Percentiles rank a stretch among this genome's conserved stretches.
phyloP scores from a whole-genome alignment of 805 yeast genomes.

The Jamesozyma gamospora region DNA sequence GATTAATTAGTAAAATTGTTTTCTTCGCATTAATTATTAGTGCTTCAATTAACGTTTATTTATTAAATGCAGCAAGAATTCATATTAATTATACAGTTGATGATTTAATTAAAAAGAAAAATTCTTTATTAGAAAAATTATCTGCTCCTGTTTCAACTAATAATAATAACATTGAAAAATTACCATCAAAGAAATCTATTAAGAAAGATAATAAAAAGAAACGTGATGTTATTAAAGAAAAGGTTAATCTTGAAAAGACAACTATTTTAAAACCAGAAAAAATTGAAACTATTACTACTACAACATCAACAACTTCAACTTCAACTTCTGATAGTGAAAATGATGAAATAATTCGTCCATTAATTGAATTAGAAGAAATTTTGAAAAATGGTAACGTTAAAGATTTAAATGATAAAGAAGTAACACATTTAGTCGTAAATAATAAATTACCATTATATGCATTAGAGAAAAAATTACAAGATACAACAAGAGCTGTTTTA shows the following conservation, averaged over 20 bases:
- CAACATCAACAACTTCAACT: not conserved
- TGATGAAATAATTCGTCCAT: slow-evolving; percentile 5
- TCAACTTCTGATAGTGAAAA: slow-evolving; percentile 6
- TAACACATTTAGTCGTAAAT: slow-evolving; percentile 54
- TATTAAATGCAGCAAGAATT: slow-evolving; percentile 75
- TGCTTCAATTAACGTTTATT: slow-evolving; percentile 70
- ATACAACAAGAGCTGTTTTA: slow-evolving; percentile 84
- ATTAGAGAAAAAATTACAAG: slow-evolving; percentile 80
- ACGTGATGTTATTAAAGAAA: not conserved
- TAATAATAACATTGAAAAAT: not conserved
- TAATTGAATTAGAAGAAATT: slow-evolving; percentile 29
- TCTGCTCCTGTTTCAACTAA: slow-evolving; percentile 2
- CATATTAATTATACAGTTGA: slow-evolving; percentile 38
- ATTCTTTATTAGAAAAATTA: slow-evolving; percentile 4
- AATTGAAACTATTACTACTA: not conserved
- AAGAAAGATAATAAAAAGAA: slow-evolving; percentile 1
- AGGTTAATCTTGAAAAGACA: not conserved
- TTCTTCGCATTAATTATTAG: slow-evolving; percentile 67
- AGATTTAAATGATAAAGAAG: slow-evolving; percentile 60
- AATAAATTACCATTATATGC: slow-evolving; percentile 90
- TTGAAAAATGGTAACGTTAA: slow-evolving; percentile 66
- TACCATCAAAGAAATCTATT: not conserved
- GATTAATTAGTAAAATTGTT: slow-evolving; percentile 66
- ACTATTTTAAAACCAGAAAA: too few relatives aligned
- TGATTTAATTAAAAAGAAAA: slow-evolving; percentile 3